A percentile compares a stretch with the other conserved stretches of the same genome.
phyloP scores from a whole-genome alignment of 768 basidiomycete species.

The Pluteus cervinus region DNA sequence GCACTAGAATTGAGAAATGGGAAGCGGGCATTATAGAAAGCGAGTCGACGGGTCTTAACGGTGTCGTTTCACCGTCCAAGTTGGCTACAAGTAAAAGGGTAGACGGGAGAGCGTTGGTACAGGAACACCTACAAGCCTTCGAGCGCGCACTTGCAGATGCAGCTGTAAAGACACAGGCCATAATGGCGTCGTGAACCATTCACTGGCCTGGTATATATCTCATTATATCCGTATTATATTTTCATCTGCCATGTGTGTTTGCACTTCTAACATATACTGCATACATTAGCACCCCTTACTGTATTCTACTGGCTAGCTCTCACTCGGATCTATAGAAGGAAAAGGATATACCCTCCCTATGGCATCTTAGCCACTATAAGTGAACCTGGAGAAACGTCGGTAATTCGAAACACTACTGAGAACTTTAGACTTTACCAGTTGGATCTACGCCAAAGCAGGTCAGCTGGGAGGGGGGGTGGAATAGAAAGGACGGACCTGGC shows the following conservation, averaged over 20 bases:
- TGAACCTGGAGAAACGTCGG: slow-evolving; percentile 40
- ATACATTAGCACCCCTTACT: slow-evolving; percentile 5
- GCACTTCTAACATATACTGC: slow-evolving; percentile 13
- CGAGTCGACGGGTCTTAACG: slow-evolving; percentile 20
- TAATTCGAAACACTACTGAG: slow-evolving; percentile 9
- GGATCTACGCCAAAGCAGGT: slow-evolving; percentile 25
- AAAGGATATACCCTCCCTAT: slow-evolving; percentile 12
- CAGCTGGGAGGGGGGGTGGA: not conserved
- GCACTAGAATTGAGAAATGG: slow-evolving; percentile 73
- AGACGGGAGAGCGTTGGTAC: slow-evolving; percentile 68
- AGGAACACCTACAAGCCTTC: slow-evolving; percentile 75
- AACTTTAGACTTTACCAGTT: slow-evolving; percentile 31
- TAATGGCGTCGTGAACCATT: slow-evolving; percentile 61
- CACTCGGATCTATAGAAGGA: slow-evolving; percentile 20
- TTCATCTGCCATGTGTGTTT: slow-evolving; percentile 8
- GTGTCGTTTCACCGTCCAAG: slow-evolving; percentile 23
- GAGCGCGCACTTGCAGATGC: slow-evolving; percentile 69
- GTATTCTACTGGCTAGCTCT: slow-evolving; percentile 5
- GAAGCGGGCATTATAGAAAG: slow-evolving; percentile 55
- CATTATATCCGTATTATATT: slow-evolving; percentile 11
- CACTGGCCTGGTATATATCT: slow-evolving; percentile 6
- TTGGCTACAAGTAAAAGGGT: slow-evolving; percentile 33
- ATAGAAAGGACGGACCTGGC: slow-evolving; percentile 36
- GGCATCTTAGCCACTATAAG: slow-evolving; percentile 43
- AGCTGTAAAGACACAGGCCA: slow-evolving; percentile 69